Conservation (phyloP, 2,329 filamentous ascomycete species). For the Aspergillus hiratsukae region DNA sequence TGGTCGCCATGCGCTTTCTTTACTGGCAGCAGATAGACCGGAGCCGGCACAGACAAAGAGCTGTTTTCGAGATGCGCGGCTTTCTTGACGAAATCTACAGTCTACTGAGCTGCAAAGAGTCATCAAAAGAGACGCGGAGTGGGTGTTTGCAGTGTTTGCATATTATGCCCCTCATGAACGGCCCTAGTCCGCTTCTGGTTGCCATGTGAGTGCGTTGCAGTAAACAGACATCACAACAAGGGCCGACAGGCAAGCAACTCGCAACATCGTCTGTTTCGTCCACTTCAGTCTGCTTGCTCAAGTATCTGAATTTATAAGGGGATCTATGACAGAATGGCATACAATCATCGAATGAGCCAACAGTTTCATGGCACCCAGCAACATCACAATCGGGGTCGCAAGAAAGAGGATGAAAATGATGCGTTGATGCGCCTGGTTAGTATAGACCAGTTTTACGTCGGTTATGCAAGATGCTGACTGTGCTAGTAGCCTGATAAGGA, state of each 20-base stretch:
- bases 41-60: background rate
- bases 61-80: background rate
- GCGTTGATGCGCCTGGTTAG: slow-evolving; percentile 55
- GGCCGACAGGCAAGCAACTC: slow-evolving; percentile 5
- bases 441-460: background rate
- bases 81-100: background rate
- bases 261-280: slow-evolving; percentile 5
- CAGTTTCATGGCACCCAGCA: slow-evolving; percentile 47
- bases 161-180: slow-evolving; percentile 23
- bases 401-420: slow-evolving; percentile 56
- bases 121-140: slow-evolving; percentile 20
- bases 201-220: slow-evolving; percentile 21
- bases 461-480: slow-evolving; percentile 8
- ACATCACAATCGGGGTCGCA: slow-evolving; percentile 44
- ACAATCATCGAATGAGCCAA: slow-evolving; percentile 51
- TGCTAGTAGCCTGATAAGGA: slow-evolving; percentile 59
- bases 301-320: slow-evolving; percentile 4
- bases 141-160: slow-evolving; percentile 38
- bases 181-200: slow-evolving; percentile 28
- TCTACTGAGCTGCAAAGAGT: slow-evolving; percentile 14
- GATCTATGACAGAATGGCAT: slow-evolving; percentile 39
- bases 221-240: slow-evolving; percentile 36
- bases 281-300: background rate
- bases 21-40: background rate
- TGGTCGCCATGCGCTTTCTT: slow-evolving; percentile 26